Conservation (phyloP, 768 basidiomycete genomes). For the Myochromella boudieri region DNA sequence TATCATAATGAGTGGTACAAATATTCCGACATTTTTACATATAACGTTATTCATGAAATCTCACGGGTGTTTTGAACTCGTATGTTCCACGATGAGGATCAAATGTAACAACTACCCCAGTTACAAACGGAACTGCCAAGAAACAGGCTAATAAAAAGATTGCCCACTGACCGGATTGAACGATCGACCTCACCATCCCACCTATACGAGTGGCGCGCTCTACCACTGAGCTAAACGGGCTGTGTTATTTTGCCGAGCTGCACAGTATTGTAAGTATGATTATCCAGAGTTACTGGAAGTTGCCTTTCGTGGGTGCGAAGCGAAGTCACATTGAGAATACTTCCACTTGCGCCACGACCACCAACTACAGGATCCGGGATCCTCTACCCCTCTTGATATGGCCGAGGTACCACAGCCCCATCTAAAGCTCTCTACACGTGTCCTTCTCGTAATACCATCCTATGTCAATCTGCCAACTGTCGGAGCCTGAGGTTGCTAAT, state of each 20-base stretch:
- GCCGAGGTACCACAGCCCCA: too few relatives aligned
- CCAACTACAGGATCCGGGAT: too few relatives aligned
- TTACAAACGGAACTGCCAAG: not conserved
- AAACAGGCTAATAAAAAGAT: slow-evolving; percentile 13
- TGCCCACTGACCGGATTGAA: slow-evolving; percentile 41
- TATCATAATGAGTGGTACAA: slow-evolving; percentile 62
- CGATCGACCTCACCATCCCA: slow-evolving; percentile 38
- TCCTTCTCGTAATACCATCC: not conserved
- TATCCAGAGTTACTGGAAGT: too few relatives aligned
- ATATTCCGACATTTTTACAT: not conserved
- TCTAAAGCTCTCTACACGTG: not conserved
- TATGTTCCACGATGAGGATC: not conserved
- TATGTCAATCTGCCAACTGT: slow-evolving; percentile 3
- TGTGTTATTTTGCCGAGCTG: too few relatives aligned
- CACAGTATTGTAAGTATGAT: too few relatives aligned
- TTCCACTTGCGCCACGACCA: slow-evolving; percentile 7
- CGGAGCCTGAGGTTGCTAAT: not conserved
- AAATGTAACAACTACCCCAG: not conserved
- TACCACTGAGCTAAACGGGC: slow-evolving; percentile 62
- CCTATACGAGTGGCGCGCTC: slow-evolving; percentile 57
- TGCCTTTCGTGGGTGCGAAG: too few relatives aligned
- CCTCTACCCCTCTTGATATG: too few relatives aligned
- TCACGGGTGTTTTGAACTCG: too few relatives aligned
- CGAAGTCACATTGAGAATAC: too few relatives aligned
- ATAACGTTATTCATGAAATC: too few relatives aligned